Evolutionary conservation across 768 basidiomycete genomes (phyloP).

Genomic region (Trametes sanguinea): DNA sequence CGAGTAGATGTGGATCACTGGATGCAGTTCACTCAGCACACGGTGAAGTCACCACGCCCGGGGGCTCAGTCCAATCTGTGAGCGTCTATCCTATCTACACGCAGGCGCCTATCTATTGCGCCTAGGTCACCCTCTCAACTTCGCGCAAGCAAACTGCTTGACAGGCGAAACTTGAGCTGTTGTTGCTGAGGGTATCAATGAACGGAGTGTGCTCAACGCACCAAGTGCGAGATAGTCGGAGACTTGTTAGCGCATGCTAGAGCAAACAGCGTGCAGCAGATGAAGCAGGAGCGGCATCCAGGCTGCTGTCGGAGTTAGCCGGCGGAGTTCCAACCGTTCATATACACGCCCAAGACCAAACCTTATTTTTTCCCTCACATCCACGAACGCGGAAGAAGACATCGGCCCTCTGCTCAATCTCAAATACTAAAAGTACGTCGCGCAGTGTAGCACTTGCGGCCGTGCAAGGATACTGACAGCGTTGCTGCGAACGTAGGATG

Average conservation of each 20-base stretch:
- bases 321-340: conserved; percentile 55
- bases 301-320: conserved; percentile 42
- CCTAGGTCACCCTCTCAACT: neutral
- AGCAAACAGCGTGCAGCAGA: too few species aligned
- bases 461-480: neutral
- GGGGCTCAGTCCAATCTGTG: neutral
- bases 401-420: conserved; percentile 41
- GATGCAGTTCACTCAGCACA: neutral
- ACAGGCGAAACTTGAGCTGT: too few species aligned
- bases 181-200: too few species aligned
- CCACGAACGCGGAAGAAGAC: conserved; percentile 97
- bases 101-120: neutral
- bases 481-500: conserved; percentile 53
- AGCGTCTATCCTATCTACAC: neutral
- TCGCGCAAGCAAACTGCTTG: too few species aligned
- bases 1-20: neutral
- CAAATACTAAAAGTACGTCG: conserved; percentile 30
- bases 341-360: conserved; percentile 38
- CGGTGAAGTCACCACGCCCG: neutral
- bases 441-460: neutral
- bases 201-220: too few species aligned
- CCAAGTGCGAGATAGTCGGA: too few species aligned
- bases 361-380: conserved; percentile 71
- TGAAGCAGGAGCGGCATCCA: neutral
- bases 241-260: too few species aligned